These are phyloP conservation scores for Tuber borchii DNA, from an alignment of 495 filamentous ascomycete genomes.

Conservation along the genomic window DNA sequence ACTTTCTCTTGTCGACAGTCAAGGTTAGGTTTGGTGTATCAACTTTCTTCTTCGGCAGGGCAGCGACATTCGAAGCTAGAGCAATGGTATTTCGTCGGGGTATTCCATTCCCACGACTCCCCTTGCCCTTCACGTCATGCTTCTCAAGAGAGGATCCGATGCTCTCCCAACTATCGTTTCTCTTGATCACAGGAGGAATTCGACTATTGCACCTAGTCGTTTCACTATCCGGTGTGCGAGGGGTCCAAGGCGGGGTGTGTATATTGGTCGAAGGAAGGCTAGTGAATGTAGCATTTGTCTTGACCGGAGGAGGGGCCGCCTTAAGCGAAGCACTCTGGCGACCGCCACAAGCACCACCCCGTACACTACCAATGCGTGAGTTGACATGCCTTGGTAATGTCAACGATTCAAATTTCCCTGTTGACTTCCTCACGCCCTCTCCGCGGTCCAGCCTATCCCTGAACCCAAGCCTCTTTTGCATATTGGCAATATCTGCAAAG, in stretches of 20 bases:
- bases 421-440: neutral
- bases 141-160: neutral
- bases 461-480: neutral
- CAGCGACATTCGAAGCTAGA: neutral
- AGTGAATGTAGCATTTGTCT: neutral
- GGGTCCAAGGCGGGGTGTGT: neutral
- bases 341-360: neutral
- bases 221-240: neutral
- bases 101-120: neutral
- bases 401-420: neutral
- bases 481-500: slow-evolving; percentile 2
- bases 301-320: neutral
- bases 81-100: slow-evolving; percentile 1
- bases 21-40: neutral
- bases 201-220: neutral
- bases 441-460: neutral
- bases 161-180: neutral
- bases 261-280: neutral
- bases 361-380: neutral
- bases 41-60: neutral
- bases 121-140: neutral
- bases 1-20: slow-evolving; percentile 10
- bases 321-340: neutral
- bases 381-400: neutral
- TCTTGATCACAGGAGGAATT: slow-evolving; percentile 1